Conservation (phyloP, 768 basidiomycete species). For the Hericium rajendrae region DNA sequence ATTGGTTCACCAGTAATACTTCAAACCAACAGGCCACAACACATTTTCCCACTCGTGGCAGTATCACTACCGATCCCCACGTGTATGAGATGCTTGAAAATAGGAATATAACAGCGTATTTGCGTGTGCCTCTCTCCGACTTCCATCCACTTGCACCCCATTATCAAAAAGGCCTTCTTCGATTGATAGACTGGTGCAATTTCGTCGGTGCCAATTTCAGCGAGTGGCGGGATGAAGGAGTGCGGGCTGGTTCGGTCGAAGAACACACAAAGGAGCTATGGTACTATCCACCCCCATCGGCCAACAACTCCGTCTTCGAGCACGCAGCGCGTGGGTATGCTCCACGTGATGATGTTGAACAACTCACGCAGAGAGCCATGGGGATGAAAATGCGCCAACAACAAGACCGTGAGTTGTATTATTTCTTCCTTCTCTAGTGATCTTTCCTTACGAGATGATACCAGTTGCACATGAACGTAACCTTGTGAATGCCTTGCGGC, state of each 20-base stretch:
- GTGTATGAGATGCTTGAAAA: not conserved
- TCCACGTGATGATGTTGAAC: not conserved
- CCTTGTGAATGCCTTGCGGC: too few relatives aligned
- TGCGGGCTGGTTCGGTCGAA: not conserved
- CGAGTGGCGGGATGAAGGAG: not conserved
- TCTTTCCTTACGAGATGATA: too few relatives aligned
- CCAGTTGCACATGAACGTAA: too few relatives aligned
- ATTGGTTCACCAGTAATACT: not conserved
- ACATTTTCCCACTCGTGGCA: too few relatives aligned
- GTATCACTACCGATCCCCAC: not conserved
- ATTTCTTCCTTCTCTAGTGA: too few relatives aligned
- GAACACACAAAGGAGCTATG: not conserved
- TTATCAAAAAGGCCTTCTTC: not conserved
- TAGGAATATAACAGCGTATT: not conserved
- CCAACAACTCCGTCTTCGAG: not conserved
- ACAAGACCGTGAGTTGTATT: too few relatives aligned
- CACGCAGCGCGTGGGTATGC: not conserved
- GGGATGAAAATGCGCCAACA: too few relatives aligned
- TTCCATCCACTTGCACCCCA: not conserved
- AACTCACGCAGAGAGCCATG: not conserved
- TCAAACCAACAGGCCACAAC: not conserved
- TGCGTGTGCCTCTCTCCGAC: not conserved
- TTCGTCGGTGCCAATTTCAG: not conserved
- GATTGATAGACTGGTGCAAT: not conserved
- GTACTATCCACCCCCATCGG: not conserved